Evolutionary conservation across 257 asterid genomes (phyloP).

Genomic region (Solanum commersonii): DNA sequence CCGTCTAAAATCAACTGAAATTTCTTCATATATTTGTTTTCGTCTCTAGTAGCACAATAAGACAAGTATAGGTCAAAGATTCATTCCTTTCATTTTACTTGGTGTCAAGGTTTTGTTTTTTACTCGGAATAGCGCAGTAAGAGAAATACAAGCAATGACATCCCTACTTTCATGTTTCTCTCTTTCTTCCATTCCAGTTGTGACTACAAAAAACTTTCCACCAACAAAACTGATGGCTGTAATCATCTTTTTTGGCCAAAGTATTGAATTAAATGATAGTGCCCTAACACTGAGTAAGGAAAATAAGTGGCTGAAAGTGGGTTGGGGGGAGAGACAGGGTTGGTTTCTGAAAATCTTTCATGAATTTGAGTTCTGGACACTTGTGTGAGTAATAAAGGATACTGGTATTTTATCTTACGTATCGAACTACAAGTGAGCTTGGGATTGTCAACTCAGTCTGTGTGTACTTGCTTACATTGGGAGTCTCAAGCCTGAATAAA

Average conservation of each 20-base stretch:
- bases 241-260: not conserved
- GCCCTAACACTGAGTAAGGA: not conserved
- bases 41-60: not conserved
- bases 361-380: not conserved
- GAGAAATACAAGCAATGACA: not conserved
- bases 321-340: not conserved
- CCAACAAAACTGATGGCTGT: not conserved
- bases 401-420: not conserved
- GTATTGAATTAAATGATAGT: not conserved
- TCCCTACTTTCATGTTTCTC: not conserved
- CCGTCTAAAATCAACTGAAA: not conserved
- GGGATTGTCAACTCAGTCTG: not conserved
- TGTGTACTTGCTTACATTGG: not conserved
- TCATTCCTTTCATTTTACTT: not conserved
- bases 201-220: not conserved
- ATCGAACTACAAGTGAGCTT: not conserved
- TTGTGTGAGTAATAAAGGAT: not conserved
- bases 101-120: not conserved
- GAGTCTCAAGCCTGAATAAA: not conserved
- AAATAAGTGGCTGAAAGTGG: not conserved
- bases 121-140: not conserved
- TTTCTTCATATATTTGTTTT: not conserved
- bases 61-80: not conserved
- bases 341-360: not conserved
- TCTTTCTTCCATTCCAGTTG: not conserved